Conservation (phyloP, 805 yeast species). For the Pichia scutulata region DNA sequence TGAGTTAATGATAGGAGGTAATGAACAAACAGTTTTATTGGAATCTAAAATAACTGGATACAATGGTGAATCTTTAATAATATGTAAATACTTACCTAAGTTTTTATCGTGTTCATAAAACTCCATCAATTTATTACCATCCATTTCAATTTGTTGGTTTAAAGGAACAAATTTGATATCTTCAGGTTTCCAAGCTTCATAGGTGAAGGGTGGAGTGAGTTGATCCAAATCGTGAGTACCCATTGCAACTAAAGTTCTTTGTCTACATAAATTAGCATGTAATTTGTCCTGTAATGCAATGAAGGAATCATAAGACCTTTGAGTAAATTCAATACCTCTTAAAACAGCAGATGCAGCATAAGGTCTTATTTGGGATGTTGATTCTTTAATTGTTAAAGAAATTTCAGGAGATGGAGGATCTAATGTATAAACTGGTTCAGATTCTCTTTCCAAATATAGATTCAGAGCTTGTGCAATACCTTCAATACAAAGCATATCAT, state of each 20-base stretch:
- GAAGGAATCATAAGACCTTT: conserved; percentile 86
- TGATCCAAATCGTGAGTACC: conserved; percentile 95
- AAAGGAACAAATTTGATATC: conserved; percentile 71
- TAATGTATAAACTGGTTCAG: conserved; percentile 61
- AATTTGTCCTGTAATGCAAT: conserved; percentile 93
- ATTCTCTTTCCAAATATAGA: conserved; percentile 68
- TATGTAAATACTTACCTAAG: conserved; percentile 79
- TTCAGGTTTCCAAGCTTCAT: conserved; percentile 74
- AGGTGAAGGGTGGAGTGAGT: conserved; percentile 72
- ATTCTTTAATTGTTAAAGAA: conserved; percentile 64
- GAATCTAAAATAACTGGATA: conserved; percentile 86
- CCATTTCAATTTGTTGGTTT: conserved; percentile 60
- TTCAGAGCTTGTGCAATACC: conserved; percentile 95
- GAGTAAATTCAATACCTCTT: conserved; percentile 73
- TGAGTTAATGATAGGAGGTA: conserved; percentile 96
- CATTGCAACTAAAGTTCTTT: conserved; percentile 94
- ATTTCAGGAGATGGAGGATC: conserved; percentile 53
- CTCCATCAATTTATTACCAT: conserved; percentile 75
- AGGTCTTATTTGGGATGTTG: conserved; percentile 74
- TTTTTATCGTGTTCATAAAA: conserved; percentile 89
- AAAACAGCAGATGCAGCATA: conserved; percentile 93
- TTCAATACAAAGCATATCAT: conserved; percentile 95
- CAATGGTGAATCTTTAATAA: conserved; percentile 81
- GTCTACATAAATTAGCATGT: conserved; percentile 92
- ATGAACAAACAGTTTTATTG: conserved; percentile 68